Percentiles rank a stretch among this genome's conserved stretches.
Evolutionary conservation across 345 rosid species (phyloP).

Genomic region (Gossypium australe): DNA sequence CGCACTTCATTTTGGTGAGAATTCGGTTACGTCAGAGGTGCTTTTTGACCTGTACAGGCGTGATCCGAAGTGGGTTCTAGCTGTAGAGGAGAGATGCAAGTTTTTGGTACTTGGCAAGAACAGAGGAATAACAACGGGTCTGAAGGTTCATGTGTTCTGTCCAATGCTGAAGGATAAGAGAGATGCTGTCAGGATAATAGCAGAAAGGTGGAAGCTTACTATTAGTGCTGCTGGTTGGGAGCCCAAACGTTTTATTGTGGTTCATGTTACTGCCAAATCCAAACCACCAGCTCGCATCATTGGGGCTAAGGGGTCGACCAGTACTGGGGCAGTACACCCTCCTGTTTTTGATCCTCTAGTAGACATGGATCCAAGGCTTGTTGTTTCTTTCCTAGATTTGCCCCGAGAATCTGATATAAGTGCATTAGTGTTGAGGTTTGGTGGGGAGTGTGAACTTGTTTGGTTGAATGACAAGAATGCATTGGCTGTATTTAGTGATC

Average conservation of each 20-base stretch:
- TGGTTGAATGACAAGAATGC: conserved; percentile 97
- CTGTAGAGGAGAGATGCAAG: conserved; percentile 94
- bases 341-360: conserved; percentile 66
- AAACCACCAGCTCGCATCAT: conserved; percentile 73
- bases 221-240: conserved; percentile 82
- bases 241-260: conserved; percentile 80
- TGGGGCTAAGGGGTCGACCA: conserved; percentile 54
- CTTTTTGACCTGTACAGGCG: conserved; percentile 79
- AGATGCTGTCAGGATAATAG: conserved; percentile 74
- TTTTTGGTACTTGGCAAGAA: conserved; percentile 80
- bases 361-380: conserved; percentile 96
- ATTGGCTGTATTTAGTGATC: conserved; percentile 80
- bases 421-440: conserved; percentile 76
- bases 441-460: conserved; percentile 91
- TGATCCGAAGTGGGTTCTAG: conserved; percentile 86
- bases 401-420: conserved; percentile 88
- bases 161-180: conserved; percentile 92
- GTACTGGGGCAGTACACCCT: conserved; percentile 41
- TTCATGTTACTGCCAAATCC: conserved; percentile 71
- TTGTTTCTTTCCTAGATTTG: conserved; percentile 79
- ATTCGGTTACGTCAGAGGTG: conserved; percentile 56
- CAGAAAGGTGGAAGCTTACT: conserved; percentile 97
- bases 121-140: conserved; percentile 43
- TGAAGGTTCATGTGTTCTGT: conserved; percentile 87
- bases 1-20: conserved; percentile 87